These are phyloP conservation scores for Trametes gibbosa DNA, from an alignment of 768 basidiomycete genomes.

Conservation along the genomic window DNA sequence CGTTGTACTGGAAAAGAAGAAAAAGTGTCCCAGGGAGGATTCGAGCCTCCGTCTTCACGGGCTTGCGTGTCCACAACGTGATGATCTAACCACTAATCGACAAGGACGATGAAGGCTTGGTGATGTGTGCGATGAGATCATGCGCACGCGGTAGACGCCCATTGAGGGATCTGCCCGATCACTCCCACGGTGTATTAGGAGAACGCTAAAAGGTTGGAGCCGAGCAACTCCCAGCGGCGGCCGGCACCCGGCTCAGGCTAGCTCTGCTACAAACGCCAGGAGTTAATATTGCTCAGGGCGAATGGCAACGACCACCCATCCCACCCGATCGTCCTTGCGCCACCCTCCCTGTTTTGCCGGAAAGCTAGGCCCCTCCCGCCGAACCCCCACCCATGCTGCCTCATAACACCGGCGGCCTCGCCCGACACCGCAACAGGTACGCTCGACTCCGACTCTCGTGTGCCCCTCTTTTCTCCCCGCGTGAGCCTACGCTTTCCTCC, in stretches of 20 bases:
- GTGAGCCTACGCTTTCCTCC: not conserved
- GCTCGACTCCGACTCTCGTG: not conserved
- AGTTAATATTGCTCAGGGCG: too few relatives aligned
- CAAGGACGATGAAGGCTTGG: constrained; percentile 9
- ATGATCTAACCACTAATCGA: constrained; percentile 22
- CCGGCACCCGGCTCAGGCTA: not conserved
- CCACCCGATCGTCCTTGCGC: not conserved
- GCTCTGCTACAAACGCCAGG: too few relatives aligned
- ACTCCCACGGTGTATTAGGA: constrained; percentile 2
- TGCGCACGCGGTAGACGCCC: not conserved
- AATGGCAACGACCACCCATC: too few relatives aligned
- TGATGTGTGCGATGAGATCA: not conserved
- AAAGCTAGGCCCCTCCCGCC: not conserved
- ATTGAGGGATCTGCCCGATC: not conserved
- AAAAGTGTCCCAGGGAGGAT: constrained; percentile 21
- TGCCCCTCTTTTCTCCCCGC: not conserved
- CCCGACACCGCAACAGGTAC: constrained; percentile 3
- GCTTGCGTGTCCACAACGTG: constrained; percentile 18
- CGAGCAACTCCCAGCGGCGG: not conserved
- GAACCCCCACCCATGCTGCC: not conserved
- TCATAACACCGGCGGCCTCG: not conserved
- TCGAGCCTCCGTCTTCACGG: constrained; percentile 23
- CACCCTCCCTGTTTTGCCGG: not conserved
- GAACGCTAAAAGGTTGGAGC: constrained; percentile 6
- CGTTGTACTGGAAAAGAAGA: not conserved